Percentiles rank a stretch among this genome's conserved stretches.
Conservation (phyloP, 192 early-diverging fungal genomes). For the Chytriomyces hyalinus region DNA sequence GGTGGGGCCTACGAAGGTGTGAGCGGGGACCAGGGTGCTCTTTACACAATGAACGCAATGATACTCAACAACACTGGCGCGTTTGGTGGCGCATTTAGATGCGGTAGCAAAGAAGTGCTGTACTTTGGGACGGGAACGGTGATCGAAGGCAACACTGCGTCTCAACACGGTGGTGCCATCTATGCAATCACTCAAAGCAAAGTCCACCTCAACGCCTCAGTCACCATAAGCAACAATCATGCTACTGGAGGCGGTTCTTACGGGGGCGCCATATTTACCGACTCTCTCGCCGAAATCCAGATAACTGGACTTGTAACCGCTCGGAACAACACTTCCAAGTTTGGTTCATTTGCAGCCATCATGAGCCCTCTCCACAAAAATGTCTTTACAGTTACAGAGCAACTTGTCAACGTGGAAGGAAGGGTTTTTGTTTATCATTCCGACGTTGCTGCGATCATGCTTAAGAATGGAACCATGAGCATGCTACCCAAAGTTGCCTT, state of each 20-base stretch:
- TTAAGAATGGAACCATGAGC: not conserved
- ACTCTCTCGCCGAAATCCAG: not conserved
- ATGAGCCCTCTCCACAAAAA: not conserved
- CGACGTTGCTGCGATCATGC: not conserved
- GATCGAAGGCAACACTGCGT: not conserved
- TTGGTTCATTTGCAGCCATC: conserved; percentile 5
- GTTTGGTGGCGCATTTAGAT: not conserved
- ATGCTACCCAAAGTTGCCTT: not conserved
- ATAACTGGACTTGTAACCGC: not conserved
- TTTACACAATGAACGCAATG: not conserved
- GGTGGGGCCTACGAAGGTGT: conserved; percentile 7
- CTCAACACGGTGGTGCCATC: conserved; percentile 10
- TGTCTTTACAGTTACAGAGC: not conserved
- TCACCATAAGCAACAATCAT: not conserved
- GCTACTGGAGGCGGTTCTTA: not conserved
- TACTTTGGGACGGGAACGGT: not conserved
- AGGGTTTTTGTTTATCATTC: not conserved
- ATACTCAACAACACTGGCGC: conserved; percentile 1
- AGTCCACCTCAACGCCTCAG: not conserved
- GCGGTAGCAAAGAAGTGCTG: not conserved
- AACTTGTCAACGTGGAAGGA: not conserved
- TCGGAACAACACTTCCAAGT: not conserved
- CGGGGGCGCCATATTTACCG: not conserved
- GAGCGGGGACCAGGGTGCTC: not conserved
- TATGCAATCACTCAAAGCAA: not conserved